phyloP scores from a whole-genome alignment of 495 filamentous ascomycete species.

The Jackrogersella multiformis region DNA sequence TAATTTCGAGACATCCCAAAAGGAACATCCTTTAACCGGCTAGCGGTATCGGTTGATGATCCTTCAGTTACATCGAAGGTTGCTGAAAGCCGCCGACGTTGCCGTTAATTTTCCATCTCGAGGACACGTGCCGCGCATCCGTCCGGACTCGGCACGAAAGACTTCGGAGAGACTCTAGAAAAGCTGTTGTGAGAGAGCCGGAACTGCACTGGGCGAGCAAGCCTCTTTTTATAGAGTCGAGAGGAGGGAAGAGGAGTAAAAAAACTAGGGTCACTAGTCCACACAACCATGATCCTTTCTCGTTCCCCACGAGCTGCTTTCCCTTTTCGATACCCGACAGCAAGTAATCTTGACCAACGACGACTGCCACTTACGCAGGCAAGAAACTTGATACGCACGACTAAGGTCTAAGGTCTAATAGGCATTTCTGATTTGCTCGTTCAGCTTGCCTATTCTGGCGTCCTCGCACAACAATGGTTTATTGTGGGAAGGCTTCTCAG shows the following conservation, averaged over 20 bases:
- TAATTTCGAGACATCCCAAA: too few relatives aligned
- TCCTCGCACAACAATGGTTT: conserved; percentile 68
- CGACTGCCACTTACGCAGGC: conserved; percentile 33
- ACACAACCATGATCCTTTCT: conserved; percentile 41
- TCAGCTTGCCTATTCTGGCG: conserved; percentile 38
- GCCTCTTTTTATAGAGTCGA: conserved; percentile 23
- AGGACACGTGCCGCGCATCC: conserved; percentile 25
- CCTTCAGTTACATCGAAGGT: conserved; percentile 17
- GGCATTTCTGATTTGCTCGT: conserved; percentile 39
- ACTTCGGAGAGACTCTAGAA: conserved; percentile 8
- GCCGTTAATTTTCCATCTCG: conserved; percentile 13
- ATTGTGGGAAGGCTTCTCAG: conserved; percentile 75
- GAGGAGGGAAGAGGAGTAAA: conserved; percentile 6
- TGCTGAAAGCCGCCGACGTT: conserved; percentile 9
- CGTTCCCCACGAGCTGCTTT: conserved; percentile 47
- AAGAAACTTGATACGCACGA: conserved; percentile 29
- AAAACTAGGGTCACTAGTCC: conserved; percentile 33
- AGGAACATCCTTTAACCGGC: background rate
- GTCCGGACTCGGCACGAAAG: conserved; percentile 30
- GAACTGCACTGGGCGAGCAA: conserved; percentile 4
- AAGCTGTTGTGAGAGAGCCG: background rate
- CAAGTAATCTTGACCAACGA: conserved; percentile 36
- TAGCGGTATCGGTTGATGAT: conserved; percentile 18
- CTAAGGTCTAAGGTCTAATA: conserved; percentile 22
- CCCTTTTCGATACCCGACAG: conserved; percentile 46